These are phyloP conservation scores for Penicillium ochrochloron DNA, from an alignment of 495 filamentous ascomycete species.

Conservation along the genomic window DNA sequence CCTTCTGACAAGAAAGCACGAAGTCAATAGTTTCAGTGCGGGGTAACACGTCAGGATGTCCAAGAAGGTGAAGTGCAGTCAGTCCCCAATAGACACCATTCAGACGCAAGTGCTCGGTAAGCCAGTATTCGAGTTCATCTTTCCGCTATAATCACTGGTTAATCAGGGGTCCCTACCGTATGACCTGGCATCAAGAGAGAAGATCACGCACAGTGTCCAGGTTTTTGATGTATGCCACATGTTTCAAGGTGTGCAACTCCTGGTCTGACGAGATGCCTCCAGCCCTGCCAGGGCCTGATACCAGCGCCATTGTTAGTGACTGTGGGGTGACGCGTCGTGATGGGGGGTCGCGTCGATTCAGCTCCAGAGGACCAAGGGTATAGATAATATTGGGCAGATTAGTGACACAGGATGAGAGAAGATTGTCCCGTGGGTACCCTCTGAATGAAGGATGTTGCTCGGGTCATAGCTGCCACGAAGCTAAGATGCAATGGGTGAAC, in stretches of 20 bases:
- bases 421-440: slow-evolving; percentile 12
- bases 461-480: slow-evolving; percentile 30
- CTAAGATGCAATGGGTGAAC: slow-evolving; percentile 22
- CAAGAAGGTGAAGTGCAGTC: slow-evolving; percentile 83
- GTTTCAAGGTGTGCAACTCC: slow-evolving; percentile 70
- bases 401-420: slow-evolving; percentile 17
- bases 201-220: slow-evolving; percentile 74
- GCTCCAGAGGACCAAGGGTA: not conserved
- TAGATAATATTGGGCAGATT: slow-evolving; percentile 21
- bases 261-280: slow-evolving; percentile 51
- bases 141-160: slow-evolving; percentile 64
- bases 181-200: slow-evolving; percentile 25
- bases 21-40: slow-evolving; percentile 84
- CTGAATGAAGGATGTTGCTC: slow-evolving; percentile 6
- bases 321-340: slow-evolving; percentile 2
- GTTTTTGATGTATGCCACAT: slow-evolving; percentile 92
- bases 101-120: slow-evolving; percentile 93
- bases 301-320: slow-evolving; percentile 57
- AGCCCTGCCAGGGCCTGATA: slow-evolving; percentile 64
- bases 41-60: slow-evolving; percentile 77
- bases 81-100: slow-evolving; percentile 98
- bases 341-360: slow-evolving; percentile 15
- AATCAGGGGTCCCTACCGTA: slow-evolving; percentile 23
- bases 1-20: slow-evolving; percentile 87
- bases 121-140: slow-evolving; percentile 95